Evolutionary conservation across 2,329 filamentous ascomycete species (phyloP).

Genomic region (Hypoxylon sp.): DNA sequence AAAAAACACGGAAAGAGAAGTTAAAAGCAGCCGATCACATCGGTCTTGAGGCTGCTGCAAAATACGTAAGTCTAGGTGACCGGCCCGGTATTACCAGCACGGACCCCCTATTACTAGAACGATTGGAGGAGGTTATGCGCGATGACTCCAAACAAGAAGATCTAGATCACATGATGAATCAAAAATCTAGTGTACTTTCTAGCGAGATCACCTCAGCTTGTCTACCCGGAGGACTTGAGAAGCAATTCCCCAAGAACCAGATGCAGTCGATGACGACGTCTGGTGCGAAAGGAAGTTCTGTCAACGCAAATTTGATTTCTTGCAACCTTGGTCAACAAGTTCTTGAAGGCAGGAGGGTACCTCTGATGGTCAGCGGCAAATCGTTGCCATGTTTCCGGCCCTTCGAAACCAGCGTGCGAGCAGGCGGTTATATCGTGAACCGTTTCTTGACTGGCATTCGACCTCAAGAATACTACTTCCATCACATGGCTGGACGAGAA

Average conservation of each 20-base stretch:
- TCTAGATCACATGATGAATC: constrained; percentile 89
- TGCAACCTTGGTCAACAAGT: constrained; percentile 98
- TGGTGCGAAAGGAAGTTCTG: constrained; percentile 90
- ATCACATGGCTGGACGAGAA: constrained; percentile 99
- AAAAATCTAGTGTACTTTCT: constrained; percentile 76
- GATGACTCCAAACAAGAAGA: constrained; percentile 92
- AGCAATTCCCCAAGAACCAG: constrained; percentile 95
- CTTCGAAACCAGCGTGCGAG: constrained; percentile 88
- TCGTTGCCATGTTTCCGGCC: constrained; percentile 93
- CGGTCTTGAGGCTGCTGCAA: constrained; percentile 83
- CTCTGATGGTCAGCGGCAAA: constrained; percentile 98
- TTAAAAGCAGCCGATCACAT: constrained; percentile 75
- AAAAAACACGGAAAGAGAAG: constrained; percentile 76
- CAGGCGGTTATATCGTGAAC: constrained; percentile 93
- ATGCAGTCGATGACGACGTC: constrained; percentile 99
- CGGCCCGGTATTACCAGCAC: constrained; percentile 66
- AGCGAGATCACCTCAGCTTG: constrained; percentile 82
- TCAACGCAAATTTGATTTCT: constrained; percentile 97
- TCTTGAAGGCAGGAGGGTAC: constrained; percentile 92
- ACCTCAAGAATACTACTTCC: constrained; percentile 98
- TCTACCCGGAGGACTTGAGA: constrained; percentile 85
- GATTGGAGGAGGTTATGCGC: constrained; percentile 89
- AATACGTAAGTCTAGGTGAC: constrained; percentile 87
- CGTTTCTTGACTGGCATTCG: constrained; percentile 98
- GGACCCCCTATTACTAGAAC: constrained; percentile 78